phyloP scores from a whole-genome alignment of 805 yeast genomes.

The Priceomyces melissophilus region DNA sequence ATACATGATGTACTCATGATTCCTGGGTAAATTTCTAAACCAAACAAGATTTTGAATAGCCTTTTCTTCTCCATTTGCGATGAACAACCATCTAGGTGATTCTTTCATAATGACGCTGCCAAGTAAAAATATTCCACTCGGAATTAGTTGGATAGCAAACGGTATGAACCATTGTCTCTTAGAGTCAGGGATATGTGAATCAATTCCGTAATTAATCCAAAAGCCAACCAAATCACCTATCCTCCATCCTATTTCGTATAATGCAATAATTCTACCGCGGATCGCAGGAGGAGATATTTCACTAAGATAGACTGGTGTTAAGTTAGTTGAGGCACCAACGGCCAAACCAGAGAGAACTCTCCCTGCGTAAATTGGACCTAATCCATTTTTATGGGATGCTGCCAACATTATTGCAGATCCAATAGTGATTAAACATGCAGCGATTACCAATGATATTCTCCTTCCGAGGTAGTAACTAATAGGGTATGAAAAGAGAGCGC shows the following conservation, averaged over 20 bases:
- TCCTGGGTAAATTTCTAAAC: conserved; percentile 32
- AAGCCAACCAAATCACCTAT: conserved; percentile 38
- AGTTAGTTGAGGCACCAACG: conserved; percentile 33
- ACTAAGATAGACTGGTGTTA: conserved; percentile 34
- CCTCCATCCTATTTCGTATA: conserved; percentile 38
- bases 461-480: conserved; percentile 33
- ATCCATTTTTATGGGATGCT: conserved; percentile 20
- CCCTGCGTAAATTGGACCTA: conserved; percentile 37
- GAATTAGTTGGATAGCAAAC: conserved; percentile 37
- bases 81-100: conserved; percentile 35
- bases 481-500: conserved; percentile 36
- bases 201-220: conserved; percentile 35
- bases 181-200: conserved; percentile 19
- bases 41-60: conserved; percentile 32
- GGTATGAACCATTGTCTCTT: conserved; percentile 38
- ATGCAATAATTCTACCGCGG: conserved; percentile 28
- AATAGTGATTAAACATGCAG: conserved; percentile 28
- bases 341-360: conserved; percentile 35
- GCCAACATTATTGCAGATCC: conserved; percentile 39
- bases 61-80: conserved; percentile 26
- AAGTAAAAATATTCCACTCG: conserved; percentile 30
- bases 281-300: conserved; percentile 36
- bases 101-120: conserved; percentile 33
- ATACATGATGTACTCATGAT: conserved; percentile 31
- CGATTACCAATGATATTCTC: conserved; percentile 26